Conservation (phyloP, 2,329 filamentous ascomycete species). For the Talaromyces amestolkiae region DNA sequence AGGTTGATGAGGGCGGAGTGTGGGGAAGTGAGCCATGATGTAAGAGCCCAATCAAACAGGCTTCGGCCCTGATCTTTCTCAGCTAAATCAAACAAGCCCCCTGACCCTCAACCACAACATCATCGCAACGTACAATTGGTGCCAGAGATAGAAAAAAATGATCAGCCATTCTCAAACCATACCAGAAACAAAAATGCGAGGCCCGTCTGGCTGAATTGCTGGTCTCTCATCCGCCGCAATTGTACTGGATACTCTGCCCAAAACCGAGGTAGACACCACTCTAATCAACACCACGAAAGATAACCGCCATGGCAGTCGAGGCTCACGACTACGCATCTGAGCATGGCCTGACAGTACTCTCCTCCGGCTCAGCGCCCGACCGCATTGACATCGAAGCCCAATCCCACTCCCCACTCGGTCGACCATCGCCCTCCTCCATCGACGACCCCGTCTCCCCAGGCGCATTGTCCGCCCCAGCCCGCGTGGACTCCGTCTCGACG, state of each 20-base stretch:
- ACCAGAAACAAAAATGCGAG: not conserved
- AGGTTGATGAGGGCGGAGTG: not conserved
- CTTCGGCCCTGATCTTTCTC: not conserved
- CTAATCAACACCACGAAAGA: not conserved
- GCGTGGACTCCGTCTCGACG: constrained; percentile 34
- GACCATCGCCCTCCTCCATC: constrained; percentile 18
- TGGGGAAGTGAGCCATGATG: not conserved
- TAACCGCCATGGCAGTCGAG: constrained; percentile 32
- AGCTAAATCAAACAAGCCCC: not conserved
- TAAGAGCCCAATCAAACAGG: not conserved
- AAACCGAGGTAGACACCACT: not conserved
- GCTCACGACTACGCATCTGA: constrained; percentile 33
- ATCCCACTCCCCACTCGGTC: constrained; percentile 28
- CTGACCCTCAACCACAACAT: not conserved
- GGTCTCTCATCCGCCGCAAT: not conserved
- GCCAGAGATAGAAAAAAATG: not conserved
- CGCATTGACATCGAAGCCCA: constrained; percentile 39
- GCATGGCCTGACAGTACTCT: constrained; percentile 12
- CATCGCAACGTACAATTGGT: no score
- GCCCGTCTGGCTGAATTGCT: constrained; percentile 1
- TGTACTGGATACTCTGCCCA: not conserved
- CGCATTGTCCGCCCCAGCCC: constrained; percentile 25
- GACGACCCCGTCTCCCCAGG: constrained; percentile 25
- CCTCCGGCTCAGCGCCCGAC: constrained; percentile 23
- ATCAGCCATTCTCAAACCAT: not conserved